Evolutionary conservation across 306 rosid species (phyloP), one percentile per base, ranked within the genome.

Genomic region (Cucurbita argyrosperma): DNA sequence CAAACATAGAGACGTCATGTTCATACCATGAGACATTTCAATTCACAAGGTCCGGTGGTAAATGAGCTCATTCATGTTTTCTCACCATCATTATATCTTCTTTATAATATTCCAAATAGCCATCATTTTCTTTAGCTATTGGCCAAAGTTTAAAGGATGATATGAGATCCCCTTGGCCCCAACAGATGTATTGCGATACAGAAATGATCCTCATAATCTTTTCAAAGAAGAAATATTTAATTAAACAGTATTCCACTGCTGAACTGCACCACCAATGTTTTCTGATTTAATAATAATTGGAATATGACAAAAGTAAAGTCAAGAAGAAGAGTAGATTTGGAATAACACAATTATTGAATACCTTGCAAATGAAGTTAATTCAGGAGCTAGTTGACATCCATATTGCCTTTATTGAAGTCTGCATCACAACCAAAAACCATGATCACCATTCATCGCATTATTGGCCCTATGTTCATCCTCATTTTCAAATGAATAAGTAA

Each of bases 111-210:
- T 70, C 74, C 59, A 50, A 68, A 16, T 50, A 8, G 23, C 59
- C 59, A 70, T 70, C 74, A 70, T 70, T 70, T 70, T 69, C 55
- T 46, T 46, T 49, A 65, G 19, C 73, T 68, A 12, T 19, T 26
- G 14, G 8, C 74, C 38, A 26, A 68, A 47, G 12, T 47, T 69
- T 46, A 69, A 49, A 69, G 74, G 57, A 68, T 13, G 74, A 46
- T 11, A 21, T 50, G 19, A 68, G 39, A 46, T 23, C 57, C 39
- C 39, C 40, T 23, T 47, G 74, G 74, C 57, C 73, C 54, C 57
- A 47, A 47, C 39, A 10, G 11, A 45, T 19, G 21, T 23, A 19
- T 47, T 67, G 37, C 40, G 4, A 62, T 16, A 67, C 40, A 11
- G 52, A 67, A 45, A 67, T 43, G 12, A 13, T 12, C 56, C 38